Percentiles rank a stretch among this genome's conserved stretches.
Conservation (phyloP, 2,329 filamentous ascomycete genomes). For the Pseudocercospora eumusae region DNA sequence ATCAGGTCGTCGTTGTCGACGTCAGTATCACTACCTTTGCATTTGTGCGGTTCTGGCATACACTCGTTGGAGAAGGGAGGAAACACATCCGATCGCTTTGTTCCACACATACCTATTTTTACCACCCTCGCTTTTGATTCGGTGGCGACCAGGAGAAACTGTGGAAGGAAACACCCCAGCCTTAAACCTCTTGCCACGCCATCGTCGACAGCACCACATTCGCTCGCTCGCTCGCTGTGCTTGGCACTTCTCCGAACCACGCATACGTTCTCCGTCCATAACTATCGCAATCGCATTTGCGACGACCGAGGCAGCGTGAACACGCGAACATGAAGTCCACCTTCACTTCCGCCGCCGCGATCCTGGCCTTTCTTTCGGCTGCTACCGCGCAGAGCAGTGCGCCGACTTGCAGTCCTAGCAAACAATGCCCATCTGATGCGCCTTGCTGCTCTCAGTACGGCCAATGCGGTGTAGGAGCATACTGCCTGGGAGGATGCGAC, state of each 20-base stretch:
- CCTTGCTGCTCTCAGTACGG: slow-evolving; percentile 66
- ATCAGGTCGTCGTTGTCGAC: slow-evolving; percentile 1
- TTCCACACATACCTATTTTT: slow-evolving; percentile 9
- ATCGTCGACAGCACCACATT: slow-evolving; percentile 12
- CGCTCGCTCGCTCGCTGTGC: slow-evolving; percentile 12
- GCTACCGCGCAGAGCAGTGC: slow-evolving; percentile 29
- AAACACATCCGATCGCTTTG: slow-evolving; percentile 15
- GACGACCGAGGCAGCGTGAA: slow-evolving; percentile 4
- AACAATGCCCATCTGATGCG: slow-evolving; percentile 36
- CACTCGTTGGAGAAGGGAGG: slow-evolving; percentile 18
- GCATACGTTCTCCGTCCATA: slow-evolving; percentile 5
- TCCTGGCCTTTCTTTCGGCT: slow-evolving; percentile 38
- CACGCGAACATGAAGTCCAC: slow-evolving; percentile 32
- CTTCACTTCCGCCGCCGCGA: slow-evolving; percentile 36
- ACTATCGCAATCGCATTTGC: slow-evolving; percentile 9
- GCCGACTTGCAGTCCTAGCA: slow-evolving; percentile 37
- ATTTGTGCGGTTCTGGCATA: slow-evolving; percentile 7
- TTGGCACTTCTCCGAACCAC: neutral
- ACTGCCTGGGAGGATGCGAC: slow-evolving; percentile 94
- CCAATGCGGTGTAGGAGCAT: slow-evolving; percentile 88
- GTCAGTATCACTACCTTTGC: slow-evolving; percentile 7
- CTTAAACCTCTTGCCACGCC: slow-evolving; percentile 1
- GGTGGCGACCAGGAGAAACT: slow-evolving; percentile 12
- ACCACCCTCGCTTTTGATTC: slow-evolving; percentile 16
- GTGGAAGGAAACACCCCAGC: slow-evolving; percentile 3